Evolutionary conservation across 345 rosid genomes (phyloP).

Genomic region (Trapa bicornis): DNA sequence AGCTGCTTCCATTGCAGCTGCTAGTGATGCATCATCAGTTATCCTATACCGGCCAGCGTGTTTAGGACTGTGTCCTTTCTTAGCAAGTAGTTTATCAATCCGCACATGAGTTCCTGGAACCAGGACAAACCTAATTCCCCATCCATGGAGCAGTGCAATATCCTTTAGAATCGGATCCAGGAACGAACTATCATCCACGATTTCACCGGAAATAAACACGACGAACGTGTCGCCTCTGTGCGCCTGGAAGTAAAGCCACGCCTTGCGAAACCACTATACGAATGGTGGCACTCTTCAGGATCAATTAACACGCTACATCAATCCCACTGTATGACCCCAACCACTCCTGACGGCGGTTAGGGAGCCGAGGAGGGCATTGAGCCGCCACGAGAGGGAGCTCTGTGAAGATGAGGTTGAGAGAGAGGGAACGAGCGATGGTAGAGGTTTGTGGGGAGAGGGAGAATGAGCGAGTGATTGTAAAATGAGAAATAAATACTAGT

Average conservation of each 20-base stretch:
- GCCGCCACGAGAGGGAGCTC: no score
- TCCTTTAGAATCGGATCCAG: constrained; percentile 76
- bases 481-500: no score
- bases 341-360: no score
- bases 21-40: constrained; percentile 67
- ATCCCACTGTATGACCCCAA: no score
- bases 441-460: no score
- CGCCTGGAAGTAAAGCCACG: constrained; percentile 95
- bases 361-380: no score
- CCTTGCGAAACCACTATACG: constrained; percentile 95
- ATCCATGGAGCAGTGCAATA: constrained; percentile 80
- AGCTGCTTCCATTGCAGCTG: constrained; percentile 91
- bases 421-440: no score
- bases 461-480: no score
- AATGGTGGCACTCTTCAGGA: constrained; percentile 15
- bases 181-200: constrained; percentile 31
- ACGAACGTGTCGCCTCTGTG: constrained; percentile 71
- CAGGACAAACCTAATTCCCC: constrained; percentile 70
- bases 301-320: constrained; percentile 1
- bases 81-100: constrained; percentile 67
- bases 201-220: constrained; percentile 58
- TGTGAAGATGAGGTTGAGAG: no score
- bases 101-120: constrained; percentile 85
- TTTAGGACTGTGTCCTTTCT: constrained; percentile 66
- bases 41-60: constrained; percentile 72